Evolutionary conservation across 768 basidiomycete species (phyloP).

Genomic region (Amylocystis lapponica): DNA sequence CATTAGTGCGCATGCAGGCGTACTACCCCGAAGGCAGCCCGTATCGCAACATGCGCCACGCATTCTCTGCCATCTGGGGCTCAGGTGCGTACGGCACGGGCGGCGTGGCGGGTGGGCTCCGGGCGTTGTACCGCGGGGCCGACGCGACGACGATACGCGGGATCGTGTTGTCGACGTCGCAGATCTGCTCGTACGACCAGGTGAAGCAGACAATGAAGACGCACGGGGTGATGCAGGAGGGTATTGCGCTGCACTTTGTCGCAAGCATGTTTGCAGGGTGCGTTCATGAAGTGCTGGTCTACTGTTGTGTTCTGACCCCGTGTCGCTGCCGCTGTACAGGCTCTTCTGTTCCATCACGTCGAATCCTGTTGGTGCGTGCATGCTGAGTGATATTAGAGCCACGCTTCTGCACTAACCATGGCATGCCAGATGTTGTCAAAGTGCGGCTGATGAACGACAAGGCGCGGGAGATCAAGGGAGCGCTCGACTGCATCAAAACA

Average conservation of each 20-base stretch:
- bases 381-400: neutral
- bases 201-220: conserved; percentile 29
- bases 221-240: conserved; percentile 27
- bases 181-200: conserved; percentile 33
- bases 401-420: neutral
- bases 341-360: conserved; percentile 32
- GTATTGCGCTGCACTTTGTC: conserved; percentile 26
- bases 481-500: conserved; percentile 25
- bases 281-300: neutral
- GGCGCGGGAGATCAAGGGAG: conserved; percentile 22
- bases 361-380: conserved; percentile 30
- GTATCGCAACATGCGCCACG: conserved; percentile 26
- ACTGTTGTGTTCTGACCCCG: too few species aligned
- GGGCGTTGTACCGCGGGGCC: conserved; percentile 27
- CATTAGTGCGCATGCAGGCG: conserved; percentile 32
- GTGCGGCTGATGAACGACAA: conserved; percentile 35
- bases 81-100: conserved; percentile 18
- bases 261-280: conserved; percentile 30
- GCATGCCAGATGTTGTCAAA: conserved; percentile 27
- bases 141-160: conserved; percentile 30
- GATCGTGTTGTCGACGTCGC: conserved; percentile 28
- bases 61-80: conserved; percentile 25
- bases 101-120: conserved; percentile 18
- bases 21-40: conserved; percentile 29
- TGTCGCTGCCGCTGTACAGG: too few species aligned